A percentile compares a stretch with the other conserved stretches of the same genome.
Evolutionary conservation across 148 eudicot genomes (phyloP).

Genomic region (Vaccinium macrocarpon): DNA sequence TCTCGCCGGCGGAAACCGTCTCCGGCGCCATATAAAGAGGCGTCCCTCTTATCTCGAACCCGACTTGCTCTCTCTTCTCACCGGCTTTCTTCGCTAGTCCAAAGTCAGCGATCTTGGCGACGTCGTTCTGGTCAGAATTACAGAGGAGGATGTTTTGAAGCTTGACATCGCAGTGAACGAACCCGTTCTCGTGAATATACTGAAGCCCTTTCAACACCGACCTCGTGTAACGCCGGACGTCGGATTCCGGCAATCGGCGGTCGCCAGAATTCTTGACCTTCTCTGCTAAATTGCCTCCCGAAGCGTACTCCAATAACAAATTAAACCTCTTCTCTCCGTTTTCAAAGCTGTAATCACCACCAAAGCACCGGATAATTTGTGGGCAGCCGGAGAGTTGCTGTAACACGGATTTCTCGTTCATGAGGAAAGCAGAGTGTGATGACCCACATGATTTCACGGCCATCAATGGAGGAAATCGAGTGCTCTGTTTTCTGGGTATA

Average conservation of each 20-base stretch:
- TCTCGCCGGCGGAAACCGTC: slow-evolving; percentile 42
- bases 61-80: slow-evolving; percentile 11
- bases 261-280: slow-evolving; percentile 25
- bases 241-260: slow-evolving; percentile 29
- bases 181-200: slow-evolving; percentile 54
- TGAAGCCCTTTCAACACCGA: slow-evolving; percentile 51
- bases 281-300: slow-evolving; percentile 50
- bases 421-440: slow-evolving; percentile 36
- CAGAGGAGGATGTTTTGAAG: slow-evolving; percentile 57
- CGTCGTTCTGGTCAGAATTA: slow-evolving; percentile 20
- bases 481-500: slow-evolving; percentile 29
- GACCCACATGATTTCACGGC: slow-evolving; percentile 64
- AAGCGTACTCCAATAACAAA: slow-evolving; percentile 68
- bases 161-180: slow-evolving; percentile 80
- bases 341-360: slow-evolving; percentile 42
- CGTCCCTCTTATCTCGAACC: slow-evolving; percentile 66
- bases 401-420: slow-evolving; percentile 55
- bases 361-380: slow-evolving; percentile 45
- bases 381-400: slow-evolving; percentile 38
- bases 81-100: slow-evolving; percentile 59
- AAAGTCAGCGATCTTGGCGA: slow-evolving; percentile 66
- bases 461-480: slow-evolving; percentile 26
- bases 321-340: slow-evolving; percentile 52
- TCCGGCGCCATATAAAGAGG: slow-evolving; percentile 97
- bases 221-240: slow-evolving; percentile 41